These are phyloP conservation scores for Aspergillus japonicus DNA, from an alignment of 2,329 filamentous ascomycete genomes.

Conservation along the genomic window DNA sequence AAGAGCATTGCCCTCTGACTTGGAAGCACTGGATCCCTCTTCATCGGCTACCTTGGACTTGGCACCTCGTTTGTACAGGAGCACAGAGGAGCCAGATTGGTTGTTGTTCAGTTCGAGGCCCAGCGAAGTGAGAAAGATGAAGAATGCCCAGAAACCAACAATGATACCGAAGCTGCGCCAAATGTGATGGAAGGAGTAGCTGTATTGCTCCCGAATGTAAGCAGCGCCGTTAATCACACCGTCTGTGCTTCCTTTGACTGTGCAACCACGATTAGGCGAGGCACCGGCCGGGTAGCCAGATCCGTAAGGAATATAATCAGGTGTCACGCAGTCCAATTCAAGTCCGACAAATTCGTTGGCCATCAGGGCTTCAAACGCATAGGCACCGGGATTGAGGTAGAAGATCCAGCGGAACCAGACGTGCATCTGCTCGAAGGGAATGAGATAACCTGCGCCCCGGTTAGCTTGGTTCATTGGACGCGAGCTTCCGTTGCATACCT, in stretches of 20 bases:
- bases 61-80: constrained; percentile 35
- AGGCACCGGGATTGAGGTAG: constrained; percentile 64
- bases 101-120: constrained; percentile 63
- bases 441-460: constrained; percentile 53
- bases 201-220: constrained; percentile 55
- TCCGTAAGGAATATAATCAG: constrained; percentile 48
- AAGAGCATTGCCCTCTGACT: constrained; percentile 11
- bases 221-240: constrained; percentile 49
- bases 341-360: constrained; percentile 66
- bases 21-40: neutral
- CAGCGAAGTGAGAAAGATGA: constrained; percentile 70
- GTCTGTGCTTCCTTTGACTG: constrained; percentile 29
- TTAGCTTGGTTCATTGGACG: neutral
- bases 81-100: constrained; percentile 30
- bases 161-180: constrained; percentile 78
- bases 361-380: constrained; percentile 66
- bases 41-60: constrained; percentile 20
- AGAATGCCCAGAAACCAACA: constrained; percentile 69
- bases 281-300: constrained; percentile 36
- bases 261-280: constrained; percentile 31
- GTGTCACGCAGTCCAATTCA: constrained; percentile 53
- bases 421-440: constrained; percentile 59
- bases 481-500: constrained; percentile 17
- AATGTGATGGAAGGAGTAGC: constrained; percentile 55
- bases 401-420: constrained; percentile 62